Base-by-base conservation (phyloP, 768 basidiomycete genomes). In the Tylopilus felleus region DNA sequence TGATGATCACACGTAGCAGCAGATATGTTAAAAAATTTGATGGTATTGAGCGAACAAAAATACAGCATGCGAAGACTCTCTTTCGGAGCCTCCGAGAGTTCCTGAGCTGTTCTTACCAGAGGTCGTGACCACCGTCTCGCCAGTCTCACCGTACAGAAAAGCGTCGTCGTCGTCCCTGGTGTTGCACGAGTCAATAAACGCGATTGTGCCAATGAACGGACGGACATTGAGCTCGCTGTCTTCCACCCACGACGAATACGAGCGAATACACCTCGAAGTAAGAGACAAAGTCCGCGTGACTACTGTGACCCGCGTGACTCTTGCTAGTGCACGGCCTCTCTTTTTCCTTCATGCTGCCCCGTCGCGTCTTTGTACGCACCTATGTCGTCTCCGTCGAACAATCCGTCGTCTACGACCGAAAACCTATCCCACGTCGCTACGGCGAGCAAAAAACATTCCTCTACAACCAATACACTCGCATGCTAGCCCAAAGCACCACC, bases 161-260 rank as follows among this genome's bases (percentile, higher is more conserved):
- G 88, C 86, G 70, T 90, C 88, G 64, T 91, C 88, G 73, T 89
- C 88, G 66, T 89, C 86, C 81, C 82, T 84, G 60, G 48, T 53
- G 49, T 57, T 48, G 42, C 31, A 51, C 53, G 42, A 33, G 70
- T 71, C 51, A 71, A 66, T 69, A 51, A 60, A 60, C 28, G 55
- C 45, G 47, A 45, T 45, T 48, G 60, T 56, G 36, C 53, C 25
- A 56, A 56, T 9, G 53, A 63, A 59, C 45, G 46, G 55, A 68
- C 66, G 47, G 67, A 70, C 68, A 70, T 70, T 55, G 53, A 47
- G 60, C 67, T 56, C 62, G 36, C 40, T 42, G 45, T 55, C 49
- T 54, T 55, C 66, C 55, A 61, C 58, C 58, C 52, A 49, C 54
- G 64, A 49, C 52, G 47, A 58, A 56, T 54, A 53, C 58, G 54